These are phyloP conservation scores for Penicillium psychrosexuale DNA, from an alignment of 2,329 filamentous ascomycete genomes.

Conservation along the genomic window DNA sequence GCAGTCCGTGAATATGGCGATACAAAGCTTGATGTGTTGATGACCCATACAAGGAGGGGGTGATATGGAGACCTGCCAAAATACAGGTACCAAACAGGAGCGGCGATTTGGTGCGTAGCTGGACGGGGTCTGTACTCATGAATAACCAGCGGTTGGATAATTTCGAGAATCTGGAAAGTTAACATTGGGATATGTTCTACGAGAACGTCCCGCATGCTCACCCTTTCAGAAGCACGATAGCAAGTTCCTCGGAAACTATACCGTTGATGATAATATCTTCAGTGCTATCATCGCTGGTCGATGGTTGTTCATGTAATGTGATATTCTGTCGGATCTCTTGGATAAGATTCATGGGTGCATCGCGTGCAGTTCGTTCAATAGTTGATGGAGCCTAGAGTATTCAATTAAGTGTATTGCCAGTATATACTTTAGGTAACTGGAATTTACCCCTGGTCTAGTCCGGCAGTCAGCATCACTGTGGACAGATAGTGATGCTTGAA, in stretches of 20 bases:
- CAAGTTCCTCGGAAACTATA: not conserved
- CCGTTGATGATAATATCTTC: not conserved
- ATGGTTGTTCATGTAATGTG: not conserved
- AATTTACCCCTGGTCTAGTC: not conserved
- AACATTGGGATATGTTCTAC: not conserved
- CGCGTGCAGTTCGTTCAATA: conserved; percentile 13
- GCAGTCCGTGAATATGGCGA: not conserved
- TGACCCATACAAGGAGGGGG: not conserved
- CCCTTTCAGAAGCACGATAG: not conserved
- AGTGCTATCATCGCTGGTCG: not conserved
- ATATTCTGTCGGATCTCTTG: conserved; percentile 18
- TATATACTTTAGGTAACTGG: not conserved
- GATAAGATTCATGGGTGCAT: conserved; percentile 18
- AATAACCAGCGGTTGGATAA: not conserved
- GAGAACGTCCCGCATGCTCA: not conserved
- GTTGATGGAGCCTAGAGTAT: not conserved
- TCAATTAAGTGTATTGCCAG: not conserved
- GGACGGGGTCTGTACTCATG: not conserved
- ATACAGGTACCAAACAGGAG: not conserved
- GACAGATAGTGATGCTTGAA: not conserved
- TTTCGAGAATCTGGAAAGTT: not conserved
- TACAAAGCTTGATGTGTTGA: not conserved
- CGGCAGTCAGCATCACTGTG: not conserved
- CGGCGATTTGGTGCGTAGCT: not conserved
- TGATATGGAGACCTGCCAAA: not conserved